Evolutionary conservation across 2,329 filamentous ascomycete genomes (phyloP), one percentile per base, ranked within the genome.

Genomic region (Phialemoniopsis sp.): DNA sequence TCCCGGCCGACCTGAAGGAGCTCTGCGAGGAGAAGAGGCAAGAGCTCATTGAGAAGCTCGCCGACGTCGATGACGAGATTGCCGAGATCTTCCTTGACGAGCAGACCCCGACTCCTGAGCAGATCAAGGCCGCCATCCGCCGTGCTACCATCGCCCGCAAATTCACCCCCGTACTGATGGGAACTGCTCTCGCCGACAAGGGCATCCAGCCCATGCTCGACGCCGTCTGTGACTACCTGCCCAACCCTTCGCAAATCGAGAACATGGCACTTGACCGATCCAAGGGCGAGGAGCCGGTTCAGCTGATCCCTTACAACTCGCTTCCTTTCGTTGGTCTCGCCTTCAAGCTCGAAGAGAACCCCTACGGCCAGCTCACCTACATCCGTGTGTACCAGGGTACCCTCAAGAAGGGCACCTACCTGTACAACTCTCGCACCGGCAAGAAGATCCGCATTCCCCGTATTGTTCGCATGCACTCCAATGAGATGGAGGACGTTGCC

Each of bases 271-370:
- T 98, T 40, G 91, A 98, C 64, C 84, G 82, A 59, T 80, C 82
- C 57, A 80, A 86, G 53, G 72, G 72, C 32, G 93, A 98, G 63
- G 78, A 82, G 36, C 76, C 82, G 3, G 90, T 95, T 44, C 86
- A 91, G 60, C 79, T 98, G 40, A 81, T 96, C 14, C 89, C 91
- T 2, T 96, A 97, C 71, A 93, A 94, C 66, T 85, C 87, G 16
- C 73, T 95, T 17, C 93, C 93, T 1, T 96, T 97, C 56, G 89
- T 96, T 40, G 93, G 93, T 36, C 75, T 98, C 46, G 93, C 93
- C 9, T 98, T 98, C 76, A 98, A 98, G 75, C 81, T 98, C 16
- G 93, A 98, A 73, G 93, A 98, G 68, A 95, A 91, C 68, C 96
- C 95, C 63, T 98, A 95, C 56, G 93, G 93, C 32, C 93, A 98